Percentiles rank a stretch among this genome's conserved stretches.
These are phyloP conservation scores for Violaceomyces palustris DNA, from an alignment of 1,284 basidiomycete species.

Conservation along the genomic window DNA sequence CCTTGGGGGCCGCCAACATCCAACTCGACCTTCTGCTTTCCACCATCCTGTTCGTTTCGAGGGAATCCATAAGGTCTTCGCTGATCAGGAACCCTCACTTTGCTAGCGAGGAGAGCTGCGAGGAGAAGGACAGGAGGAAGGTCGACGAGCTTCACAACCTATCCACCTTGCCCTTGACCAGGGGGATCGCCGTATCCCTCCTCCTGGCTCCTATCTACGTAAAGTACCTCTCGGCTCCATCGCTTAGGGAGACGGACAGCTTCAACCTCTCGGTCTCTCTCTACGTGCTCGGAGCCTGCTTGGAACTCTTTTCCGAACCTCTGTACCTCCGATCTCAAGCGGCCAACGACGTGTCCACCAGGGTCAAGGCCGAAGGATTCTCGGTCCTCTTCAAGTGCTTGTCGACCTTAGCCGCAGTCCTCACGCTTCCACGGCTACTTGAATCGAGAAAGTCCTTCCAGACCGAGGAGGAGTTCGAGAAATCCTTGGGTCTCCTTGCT, in stretches of 20 bases:
- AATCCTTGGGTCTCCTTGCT: constrained; percentile 25
- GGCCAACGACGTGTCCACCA: constrained; percentile 18
- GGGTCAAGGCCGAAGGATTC: constrained; percentile 42
- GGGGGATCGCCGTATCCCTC: constrained; percentile 24
- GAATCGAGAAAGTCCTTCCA: neutral
- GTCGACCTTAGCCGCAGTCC: constrained; percentile 16
- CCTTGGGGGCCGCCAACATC: constrained; percentile 78
- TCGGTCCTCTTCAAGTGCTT: constrained; percentile 36
- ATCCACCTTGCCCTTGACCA: constrained; percentile 32
- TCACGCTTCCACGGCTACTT: constrained; percentile 5
- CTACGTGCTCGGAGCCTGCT: constrained; percentile 38
- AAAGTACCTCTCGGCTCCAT: constrained; percentile 19
- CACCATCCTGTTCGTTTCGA: constrained; percentile 82
- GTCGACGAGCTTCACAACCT: constrained; percentile 39
- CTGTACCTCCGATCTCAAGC: constrained; percentile 37
- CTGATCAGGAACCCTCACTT: no score
- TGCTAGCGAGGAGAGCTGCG: no score
- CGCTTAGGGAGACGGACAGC: constrained; percentile 18
- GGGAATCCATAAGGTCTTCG: constrained; percentile 68
- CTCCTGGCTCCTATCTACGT: constrained; percentile 18
- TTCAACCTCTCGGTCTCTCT: constrained; percentile 26
- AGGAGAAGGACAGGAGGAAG: no score
- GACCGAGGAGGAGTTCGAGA: constrained; percentile 1
- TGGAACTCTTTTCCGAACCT: constrained; percentile 44
- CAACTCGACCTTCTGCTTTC: constrained; percentile 81